phyloP scores from a whole-genome alignment of 257 asterid genomes.

The Solanum arcanum region DNA sequence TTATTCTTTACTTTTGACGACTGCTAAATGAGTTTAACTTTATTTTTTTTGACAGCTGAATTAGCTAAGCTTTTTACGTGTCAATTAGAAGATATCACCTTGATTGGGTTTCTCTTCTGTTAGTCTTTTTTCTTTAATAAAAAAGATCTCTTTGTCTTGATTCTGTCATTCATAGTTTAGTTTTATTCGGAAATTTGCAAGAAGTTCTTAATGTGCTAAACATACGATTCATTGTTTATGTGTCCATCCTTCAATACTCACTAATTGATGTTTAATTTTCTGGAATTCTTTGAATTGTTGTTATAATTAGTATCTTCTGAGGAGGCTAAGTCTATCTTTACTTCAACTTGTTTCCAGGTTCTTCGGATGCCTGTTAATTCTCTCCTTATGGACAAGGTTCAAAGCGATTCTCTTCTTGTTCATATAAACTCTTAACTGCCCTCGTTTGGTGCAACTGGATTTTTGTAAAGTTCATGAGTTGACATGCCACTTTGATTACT shows the following conservation, averaged over 20 bases:
- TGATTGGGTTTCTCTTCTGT: not conserved
- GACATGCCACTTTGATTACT: constrained; percentile 5
- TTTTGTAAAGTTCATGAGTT: not conserved
- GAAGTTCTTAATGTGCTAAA: not conserved
- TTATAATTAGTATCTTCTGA: not conserved
- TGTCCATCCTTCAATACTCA: not conserved
- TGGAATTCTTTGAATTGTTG: not conserved
- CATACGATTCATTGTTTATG: not conserved
- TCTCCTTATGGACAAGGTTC: constrained; percentile 59
- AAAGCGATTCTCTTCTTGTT: not conserved
- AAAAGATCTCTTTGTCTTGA: not conserved
- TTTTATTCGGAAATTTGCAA: not conserved
- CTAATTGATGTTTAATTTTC: not conserved
- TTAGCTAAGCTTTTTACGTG: not conserved
- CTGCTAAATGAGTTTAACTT: not conserved
- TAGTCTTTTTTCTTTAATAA: not conserved
- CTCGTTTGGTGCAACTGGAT: not conserved
- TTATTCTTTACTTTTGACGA: not conserved
- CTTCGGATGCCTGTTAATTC: constrained; percentile 62
- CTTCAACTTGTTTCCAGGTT: constrained; percentile 36
- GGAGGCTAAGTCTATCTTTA: not conserved
- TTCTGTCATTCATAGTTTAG: not conserved
- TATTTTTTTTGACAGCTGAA: not conserved
- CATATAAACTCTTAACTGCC: not conserved
- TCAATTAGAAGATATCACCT: not conserved